Percentiles rank a stretch among this genome's conserved stretches.
Evolutionary conservation across 257 asterid species (phyloP).

Genomic region (Nyctanthes arbortristis): DNA sequence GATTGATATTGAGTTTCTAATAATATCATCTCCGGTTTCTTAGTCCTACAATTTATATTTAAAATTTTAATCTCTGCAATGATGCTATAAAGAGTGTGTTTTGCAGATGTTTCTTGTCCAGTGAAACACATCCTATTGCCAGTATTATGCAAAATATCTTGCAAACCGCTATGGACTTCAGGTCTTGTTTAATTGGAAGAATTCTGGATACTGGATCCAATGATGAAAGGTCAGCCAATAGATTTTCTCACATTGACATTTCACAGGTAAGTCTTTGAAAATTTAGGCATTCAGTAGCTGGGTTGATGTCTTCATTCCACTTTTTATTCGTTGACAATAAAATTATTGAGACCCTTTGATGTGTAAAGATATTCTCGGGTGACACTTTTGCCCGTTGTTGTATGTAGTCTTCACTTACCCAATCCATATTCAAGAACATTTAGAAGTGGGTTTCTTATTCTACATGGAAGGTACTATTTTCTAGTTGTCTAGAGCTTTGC

Average conservation of each 20-base stretch:
- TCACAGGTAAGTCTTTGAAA: conserved; percentile 54
- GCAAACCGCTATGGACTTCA: conserved; percentile 81
- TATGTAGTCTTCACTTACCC: not conserved
- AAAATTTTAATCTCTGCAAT: too few relatives aligned
- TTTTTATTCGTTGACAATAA: not conserved
- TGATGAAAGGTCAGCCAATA: conserved; percentile 34
- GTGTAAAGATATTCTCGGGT: not conserved
- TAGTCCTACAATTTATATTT: too few relatives aligned
- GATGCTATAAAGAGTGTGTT: conserved; percentile 5
- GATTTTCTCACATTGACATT: conserved; percentile 50
- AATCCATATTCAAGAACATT: conserved; percentile 8
- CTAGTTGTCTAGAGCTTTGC: not conserved
- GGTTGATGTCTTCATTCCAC: not conserved
- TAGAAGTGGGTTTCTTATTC: not conserved
- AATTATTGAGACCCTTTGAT: not conserved
- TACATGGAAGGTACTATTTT: not conserved
- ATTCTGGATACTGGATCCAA: conserved; percentile 38
- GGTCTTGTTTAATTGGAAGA: conserved; percentile 60
- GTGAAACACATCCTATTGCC: conserved; percentile 62
- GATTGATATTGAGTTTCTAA: not conserved
- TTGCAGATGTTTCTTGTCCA: conserved; percentile 91
- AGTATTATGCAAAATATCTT: conserved; percentile 63
- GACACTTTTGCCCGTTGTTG: not conserved
- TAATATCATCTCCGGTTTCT: not conserved
- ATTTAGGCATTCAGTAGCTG: conserved; percentile 5